Base-by-base conservation (phyloP, 2,329 filamentous ascomycete species). In the Diaporthe sp. region DNA sequence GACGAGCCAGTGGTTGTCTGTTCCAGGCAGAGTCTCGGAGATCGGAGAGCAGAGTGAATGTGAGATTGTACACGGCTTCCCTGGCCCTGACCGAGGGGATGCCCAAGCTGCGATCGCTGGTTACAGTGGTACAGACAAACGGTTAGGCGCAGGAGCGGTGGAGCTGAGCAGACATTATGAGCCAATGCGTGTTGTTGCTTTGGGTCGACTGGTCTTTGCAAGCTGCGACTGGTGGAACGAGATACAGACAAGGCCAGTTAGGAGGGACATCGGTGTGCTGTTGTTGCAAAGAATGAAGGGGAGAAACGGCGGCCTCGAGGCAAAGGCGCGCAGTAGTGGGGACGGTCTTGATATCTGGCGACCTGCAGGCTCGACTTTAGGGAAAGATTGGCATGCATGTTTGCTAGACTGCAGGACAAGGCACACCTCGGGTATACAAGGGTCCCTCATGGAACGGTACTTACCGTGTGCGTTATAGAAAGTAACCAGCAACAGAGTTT, bases 141-240 rank as follows among this genome's bases (percentile, higher is more conserved):
- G 74, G 66, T 42, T 60, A 74, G 40, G 45, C 67, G 71, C 74
- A 75, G 66, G 58, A 52, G 54, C 55, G 57, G 71, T 73, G 74
- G 67, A 40, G 58, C 33, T 54, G 47, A 28, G 30, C 50, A 68
- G 38, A 67, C 35, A 61, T 28, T 58, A 67, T 54, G 38, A 75
- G 52, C 66, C 72, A 73, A 74, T 71, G 35, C 54, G 55, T 28
- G 57, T 64, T 40, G 45, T 57, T 33, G 60, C 28, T n/a, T 35
- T 69, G 74, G 66, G 47, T 61, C 61, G 55, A 30, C 13, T 42
- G 45, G 35, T 54, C 35, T 67, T 71, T 50, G 50, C 15, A n/a
- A 67, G n/a, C 28, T 55, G 35, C 19, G 40, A 38, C 47, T 45
- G 58, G 73, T 72, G 45, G 50, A 42, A 71, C 58, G 61, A 38